Evolutionary conservation across 2,329 filamentous ascomycete species (phyloP).

Genomic region (Trichoderma sp.): DNA sequence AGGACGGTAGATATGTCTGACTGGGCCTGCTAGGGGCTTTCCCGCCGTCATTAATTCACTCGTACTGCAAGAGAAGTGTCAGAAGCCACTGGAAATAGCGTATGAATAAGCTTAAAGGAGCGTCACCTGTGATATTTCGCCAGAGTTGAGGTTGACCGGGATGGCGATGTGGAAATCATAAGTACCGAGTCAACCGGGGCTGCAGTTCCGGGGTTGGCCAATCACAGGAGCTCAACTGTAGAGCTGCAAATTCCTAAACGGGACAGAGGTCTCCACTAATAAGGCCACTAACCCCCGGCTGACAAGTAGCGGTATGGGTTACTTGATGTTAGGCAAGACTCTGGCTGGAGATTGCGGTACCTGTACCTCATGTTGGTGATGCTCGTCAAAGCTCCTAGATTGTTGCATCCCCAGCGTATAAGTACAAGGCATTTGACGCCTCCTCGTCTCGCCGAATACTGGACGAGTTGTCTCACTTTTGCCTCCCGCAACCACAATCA

Average conservation of each 20-base stretch:
- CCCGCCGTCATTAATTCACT: not conserved
- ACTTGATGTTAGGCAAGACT: not conserved
- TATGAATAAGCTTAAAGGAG: not conserved
- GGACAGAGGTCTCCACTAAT: not conserved
- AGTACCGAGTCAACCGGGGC: not conserved
- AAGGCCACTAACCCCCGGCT: not conserved
- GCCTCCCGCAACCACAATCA: not conserved
- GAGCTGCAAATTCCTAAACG: not conserved
- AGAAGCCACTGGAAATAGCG: not conserved
- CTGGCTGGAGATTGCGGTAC: not conserved
- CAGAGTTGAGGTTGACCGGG: slow-evolving; percentile 1
- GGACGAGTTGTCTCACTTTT: not conserved
- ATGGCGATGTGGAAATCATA: not conserved
- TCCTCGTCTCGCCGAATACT: not conserved
- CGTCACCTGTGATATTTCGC: not conserved
- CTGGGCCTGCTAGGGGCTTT: not conserved
- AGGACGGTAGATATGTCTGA: not conserved
- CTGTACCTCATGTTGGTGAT: not conserved
- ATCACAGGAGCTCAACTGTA: not conserved
- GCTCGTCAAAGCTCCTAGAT: not conserved
- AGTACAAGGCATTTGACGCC: not conserved
- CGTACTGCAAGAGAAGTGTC: not conserved
- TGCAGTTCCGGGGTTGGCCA: not conserved
- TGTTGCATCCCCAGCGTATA: not conserved
- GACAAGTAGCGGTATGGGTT: not conserved